A percentile compares a stretch with the other conserved stretches of the same genome.
Conservation (phyloP, 192 early-diverging fungal genomes). For the Dispira simplex region DNA sequence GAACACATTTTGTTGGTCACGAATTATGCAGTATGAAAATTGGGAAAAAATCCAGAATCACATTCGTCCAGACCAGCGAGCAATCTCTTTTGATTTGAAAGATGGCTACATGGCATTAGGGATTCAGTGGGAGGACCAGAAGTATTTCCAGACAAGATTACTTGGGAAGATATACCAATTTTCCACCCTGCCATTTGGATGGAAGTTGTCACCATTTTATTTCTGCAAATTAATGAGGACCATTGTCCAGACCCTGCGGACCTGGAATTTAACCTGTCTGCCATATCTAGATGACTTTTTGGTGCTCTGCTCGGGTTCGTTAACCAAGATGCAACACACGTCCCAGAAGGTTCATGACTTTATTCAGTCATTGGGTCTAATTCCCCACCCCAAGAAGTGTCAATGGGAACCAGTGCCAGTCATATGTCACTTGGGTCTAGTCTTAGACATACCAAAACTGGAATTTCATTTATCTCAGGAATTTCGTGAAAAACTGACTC, state of each 20-base stretch:
- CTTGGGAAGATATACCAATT: neutral
- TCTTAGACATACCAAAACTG: neutral
- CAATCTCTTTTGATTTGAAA: neutral
- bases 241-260: neutral
- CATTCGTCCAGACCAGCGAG: neutral
- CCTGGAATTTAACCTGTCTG: neutral
- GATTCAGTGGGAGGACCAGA: neutral
- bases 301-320: neutral
- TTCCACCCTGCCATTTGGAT: neutral
- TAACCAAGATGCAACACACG: neutral
- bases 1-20: neutral
- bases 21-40: neutral
- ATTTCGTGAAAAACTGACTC: neutral
- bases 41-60: neutral
- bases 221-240: slow-evolving; percentile 2
- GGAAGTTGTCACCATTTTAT: neutral
- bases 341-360: neutral
- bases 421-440: neutral
- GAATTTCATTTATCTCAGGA: neutral
- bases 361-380: neutral
- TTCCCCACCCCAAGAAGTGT: slow-evolving; percentile 1
- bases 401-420: neutral
- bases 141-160: neutral
- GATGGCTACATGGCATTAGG: slow-evolving; percentile 5
- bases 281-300: slow-evolving; percentile 7